Evolutionary conservation across 1,284 basidiomycete genomes (phyloP).

Genomic region (Xanthoconium separans): DNA sequence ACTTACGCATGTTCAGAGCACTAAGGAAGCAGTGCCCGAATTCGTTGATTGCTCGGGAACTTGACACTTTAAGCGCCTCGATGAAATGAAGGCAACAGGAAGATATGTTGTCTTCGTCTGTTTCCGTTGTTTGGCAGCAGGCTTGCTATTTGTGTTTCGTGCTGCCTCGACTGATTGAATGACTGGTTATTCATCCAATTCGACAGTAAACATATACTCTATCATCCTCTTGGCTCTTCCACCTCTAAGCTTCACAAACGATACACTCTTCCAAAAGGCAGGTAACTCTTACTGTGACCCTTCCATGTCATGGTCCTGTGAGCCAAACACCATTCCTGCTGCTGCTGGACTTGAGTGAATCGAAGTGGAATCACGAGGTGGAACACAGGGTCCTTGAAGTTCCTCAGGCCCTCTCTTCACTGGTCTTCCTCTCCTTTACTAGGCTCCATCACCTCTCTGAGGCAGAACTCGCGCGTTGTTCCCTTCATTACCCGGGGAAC

Average conservation of each 20-base stretch:
- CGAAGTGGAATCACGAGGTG: conserved; percentile 78
- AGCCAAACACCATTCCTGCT: conserved; percentile 55
- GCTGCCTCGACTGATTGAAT: neutral
- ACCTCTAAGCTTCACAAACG: conserved; percentile 47
- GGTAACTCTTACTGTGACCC: conserved; percentile 31
- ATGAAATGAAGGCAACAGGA: conserved; percentile 52
- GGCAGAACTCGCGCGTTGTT: too few species aligned
- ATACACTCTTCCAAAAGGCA: conserved; percentile 54
- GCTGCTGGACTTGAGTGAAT: conserved; percentile 51
- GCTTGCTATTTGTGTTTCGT: too few species aligned
- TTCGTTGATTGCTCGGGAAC: conserved; percentile 72
- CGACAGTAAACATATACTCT: conserved; percentile 64
- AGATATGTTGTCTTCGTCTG: too few species aligned
- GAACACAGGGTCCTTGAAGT: conserved; percentile 42
- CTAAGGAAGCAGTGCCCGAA: conserved; percentile 73
- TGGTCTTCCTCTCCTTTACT: too few species aligned
- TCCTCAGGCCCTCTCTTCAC: too few species aligned
- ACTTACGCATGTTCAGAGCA: conserved; percentile 45
- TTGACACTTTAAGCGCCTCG: conserved; percentile 64
- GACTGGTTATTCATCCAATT: conserved; percentile 52
- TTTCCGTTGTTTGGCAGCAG: neutral
- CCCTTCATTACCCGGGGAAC: too few species aligned
- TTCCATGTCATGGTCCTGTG: conserved; percentile 3
- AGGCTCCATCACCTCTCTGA: too few species aligned
- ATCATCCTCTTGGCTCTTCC: conserved; percentile 34